phyloP scores from a whole-genome alignment of 1,284 basidiomycete genomes.

The Sporisorium iseilematis-ciliati region DNA sequence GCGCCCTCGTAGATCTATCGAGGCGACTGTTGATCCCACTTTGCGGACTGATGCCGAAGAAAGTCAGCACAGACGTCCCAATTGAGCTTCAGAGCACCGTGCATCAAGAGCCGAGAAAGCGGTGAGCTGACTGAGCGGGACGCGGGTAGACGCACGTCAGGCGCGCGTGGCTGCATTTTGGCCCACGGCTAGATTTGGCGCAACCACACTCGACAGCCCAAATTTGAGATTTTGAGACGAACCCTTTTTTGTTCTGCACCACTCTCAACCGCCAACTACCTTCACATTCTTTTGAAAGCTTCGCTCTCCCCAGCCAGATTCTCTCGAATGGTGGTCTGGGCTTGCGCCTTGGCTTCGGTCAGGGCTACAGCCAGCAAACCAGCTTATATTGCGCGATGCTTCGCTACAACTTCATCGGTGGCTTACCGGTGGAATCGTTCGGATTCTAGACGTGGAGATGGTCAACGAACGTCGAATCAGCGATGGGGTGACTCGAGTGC shows the following conservation, averaged over 20 bases:
- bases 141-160: too few relatives aligned
- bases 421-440: constrained; percentile 10
- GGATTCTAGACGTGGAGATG: constrained; percentile 14
- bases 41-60: too few relatives aligned
- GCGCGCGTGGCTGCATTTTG: too few relatives aligned
- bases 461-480: constrained; percentile 3
- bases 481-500: constrained; percentile 10
- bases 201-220: too few relatives aligned
- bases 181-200: too few relatives aligned
- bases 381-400: constrained; percentile 3
- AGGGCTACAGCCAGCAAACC: constrained; percentile 5
- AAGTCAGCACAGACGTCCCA: too few relatives aligned
- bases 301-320: constrained; percentile 22
- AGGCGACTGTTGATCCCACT: too few relatives aligned
- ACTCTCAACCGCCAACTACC: neutral
- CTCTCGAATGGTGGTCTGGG: constrained; percentile 18
- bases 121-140: too few relatives aligned
- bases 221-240: too few relatives aligned
- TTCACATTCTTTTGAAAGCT: constrained; percentile 26
- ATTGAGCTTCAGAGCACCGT: too few relatives aligned
- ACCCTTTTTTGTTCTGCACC: neutral
- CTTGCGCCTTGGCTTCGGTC: constrained; percentile 8
- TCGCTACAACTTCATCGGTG: constrained; percentile 9
- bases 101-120: too few relatives aligned
- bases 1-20: too few relatives aligned